Conservation (phyloP, 202 grass and related monocot species). For the Sporobolus alterniflorus region DNA sequence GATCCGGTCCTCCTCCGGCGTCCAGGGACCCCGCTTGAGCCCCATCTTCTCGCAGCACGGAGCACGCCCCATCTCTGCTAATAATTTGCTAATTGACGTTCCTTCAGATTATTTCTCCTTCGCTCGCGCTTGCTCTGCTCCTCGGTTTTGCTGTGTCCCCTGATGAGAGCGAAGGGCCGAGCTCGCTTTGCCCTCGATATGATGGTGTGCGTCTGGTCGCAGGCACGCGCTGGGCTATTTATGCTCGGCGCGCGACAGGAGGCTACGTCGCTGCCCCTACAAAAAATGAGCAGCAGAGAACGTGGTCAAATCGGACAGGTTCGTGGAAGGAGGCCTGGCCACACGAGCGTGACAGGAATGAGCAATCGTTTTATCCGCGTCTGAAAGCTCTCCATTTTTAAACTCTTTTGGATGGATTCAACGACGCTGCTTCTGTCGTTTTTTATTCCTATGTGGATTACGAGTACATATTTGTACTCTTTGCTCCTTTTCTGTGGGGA, state of each 20-base stretch:
- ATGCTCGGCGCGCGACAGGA: not conserved
- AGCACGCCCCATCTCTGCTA: constrained; percentile 59
- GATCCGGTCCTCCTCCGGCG: constrained; percentile 72
- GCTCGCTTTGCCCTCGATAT: too few species aligned
- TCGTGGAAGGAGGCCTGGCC: not conserved
- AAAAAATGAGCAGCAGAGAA: not conserved
- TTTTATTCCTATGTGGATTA: not conserved
- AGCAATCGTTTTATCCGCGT: constrained; percentile 11
- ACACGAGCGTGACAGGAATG: not conserved
- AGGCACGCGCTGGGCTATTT: constrained; percentile 22
- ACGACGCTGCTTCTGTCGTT: not conserved
- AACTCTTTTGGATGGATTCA: not conserved
- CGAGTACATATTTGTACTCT: not conserved
- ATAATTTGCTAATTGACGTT: not conserved
- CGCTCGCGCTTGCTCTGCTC: not conserved
- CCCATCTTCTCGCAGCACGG: constrained; percentile 95
- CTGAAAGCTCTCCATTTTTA: not conserved
- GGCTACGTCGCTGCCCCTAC: not conserved
- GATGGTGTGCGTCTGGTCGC: not conserved
- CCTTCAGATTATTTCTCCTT: not conserved
- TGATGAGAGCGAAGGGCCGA: not conserved
- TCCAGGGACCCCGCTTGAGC: constrained; percentile 79
- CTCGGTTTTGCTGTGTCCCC: not conserved
- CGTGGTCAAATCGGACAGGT: constrained; percentile 45
- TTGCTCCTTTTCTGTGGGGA: not conserved